A percentile compares a stretch with the other conserved stretches of the same genome.
phyloP scores from a whole-genome alignment of 768 basidiomycete genomes.

The Tylopilus felleus region DNA sequence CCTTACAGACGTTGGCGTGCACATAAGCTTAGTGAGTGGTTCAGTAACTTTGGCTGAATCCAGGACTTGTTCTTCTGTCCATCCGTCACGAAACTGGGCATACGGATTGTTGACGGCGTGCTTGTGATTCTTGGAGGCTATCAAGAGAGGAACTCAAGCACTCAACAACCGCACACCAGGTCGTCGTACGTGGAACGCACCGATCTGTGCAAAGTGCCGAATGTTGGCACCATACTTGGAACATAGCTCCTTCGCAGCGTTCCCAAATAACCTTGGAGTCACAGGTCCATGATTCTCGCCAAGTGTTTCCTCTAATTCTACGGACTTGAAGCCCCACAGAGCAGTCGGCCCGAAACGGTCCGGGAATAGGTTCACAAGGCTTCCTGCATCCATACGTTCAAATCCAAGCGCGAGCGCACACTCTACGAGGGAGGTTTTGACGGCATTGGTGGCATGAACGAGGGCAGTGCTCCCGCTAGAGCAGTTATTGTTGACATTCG shows the following conservation, averaged over 20 bases:
- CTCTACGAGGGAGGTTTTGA: conserved; percentile 63
- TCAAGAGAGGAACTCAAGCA: background rate
- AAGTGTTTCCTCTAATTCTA: conserved; percentile 42
- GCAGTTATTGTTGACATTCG: conserved; percentile 85
- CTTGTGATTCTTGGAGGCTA: conserved; percentile 77
- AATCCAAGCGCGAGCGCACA: conserved; percentile 81
- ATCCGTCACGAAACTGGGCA: conserved; percentile 74
- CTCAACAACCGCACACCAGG: background rate
- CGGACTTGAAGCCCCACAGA: conserved; percentile 38
- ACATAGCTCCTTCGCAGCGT: conserved; percentile 69
- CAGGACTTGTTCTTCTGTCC: conserved; percentile 68
- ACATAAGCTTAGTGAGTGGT: conserved; percentile 77
- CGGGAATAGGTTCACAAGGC: conserved; percentile 58
- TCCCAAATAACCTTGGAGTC: conserved; percentile 70
- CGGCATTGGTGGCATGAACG: conserved; percentile 61
- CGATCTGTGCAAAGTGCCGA: conserved; percentile 69
- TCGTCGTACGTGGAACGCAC: conserved; percentile 36
- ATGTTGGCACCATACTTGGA: conserved; percentile 62
- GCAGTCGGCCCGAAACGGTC: conserved; percentile 43
- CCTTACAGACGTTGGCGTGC: conserved; percentile 75
- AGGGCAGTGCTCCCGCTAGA: conserved; percentile 75
- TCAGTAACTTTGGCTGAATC: conserved; percentile 62
- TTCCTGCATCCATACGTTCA: conserved; percentile 74
- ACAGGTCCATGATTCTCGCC: conserved; percentile 65
- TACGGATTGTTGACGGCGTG: conserved; percentile 80